Evolutionary conservation across 2,329 filamentous ascomycete genomes (phyloP), one percentile per base, ranked within the genome.

Genomic region (Helotiales sp.): DNA sequence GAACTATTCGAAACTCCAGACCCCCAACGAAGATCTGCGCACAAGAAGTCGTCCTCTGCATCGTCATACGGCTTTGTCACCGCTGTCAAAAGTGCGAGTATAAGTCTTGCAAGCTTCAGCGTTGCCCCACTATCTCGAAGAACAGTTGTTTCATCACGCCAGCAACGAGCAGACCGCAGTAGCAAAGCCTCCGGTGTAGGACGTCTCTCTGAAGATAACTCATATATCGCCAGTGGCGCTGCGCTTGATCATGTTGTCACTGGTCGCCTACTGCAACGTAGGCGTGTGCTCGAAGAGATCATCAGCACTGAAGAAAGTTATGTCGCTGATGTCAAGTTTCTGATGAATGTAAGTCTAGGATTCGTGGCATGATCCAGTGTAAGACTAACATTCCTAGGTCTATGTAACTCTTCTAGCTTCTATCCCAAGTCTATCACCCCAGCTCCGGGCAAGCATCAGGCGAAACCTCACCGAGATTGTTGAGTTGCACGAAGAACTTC

Each of bases 231-330:
- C 42, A 79, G 77, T 42, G 69, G 71, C n/a, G 64, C 70, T 5
- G 67, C 73, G 9, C 62, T 86, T 10, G 91, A 96, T 64, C 82
- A 87, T 57, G 85, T 81, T 29, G 86, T 89, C n/a, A 82, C 83
- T 40, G 82, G 86, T 63, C 84, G 93, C 53, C 84, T 91, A 1
- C 74, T 89, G 19, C 89, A 92, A 67, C 84, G 95, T 60, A 85
- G 91, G 13, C 86, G 87, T 61, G 86, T 96, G 36, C 75, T 98
- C 33, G 90, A 95, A 69, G 95, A 98, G 74, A 77, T 98, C 51
- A 85, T 97, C 60, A 82, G 77, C 56, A 96, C 93, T 0, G 95
- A 98, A 72, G 89, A 95, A 70, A 85, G 88, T 67, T 98, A 98
- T 71, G 87, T 98, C 66, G 85, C 87, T 15, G 93, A 96, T 67